Evolutionary conservation across 2,329 filamentous ascomycete genomes (phyloP).

Genomic region (Penicillium sp.): DNA sequence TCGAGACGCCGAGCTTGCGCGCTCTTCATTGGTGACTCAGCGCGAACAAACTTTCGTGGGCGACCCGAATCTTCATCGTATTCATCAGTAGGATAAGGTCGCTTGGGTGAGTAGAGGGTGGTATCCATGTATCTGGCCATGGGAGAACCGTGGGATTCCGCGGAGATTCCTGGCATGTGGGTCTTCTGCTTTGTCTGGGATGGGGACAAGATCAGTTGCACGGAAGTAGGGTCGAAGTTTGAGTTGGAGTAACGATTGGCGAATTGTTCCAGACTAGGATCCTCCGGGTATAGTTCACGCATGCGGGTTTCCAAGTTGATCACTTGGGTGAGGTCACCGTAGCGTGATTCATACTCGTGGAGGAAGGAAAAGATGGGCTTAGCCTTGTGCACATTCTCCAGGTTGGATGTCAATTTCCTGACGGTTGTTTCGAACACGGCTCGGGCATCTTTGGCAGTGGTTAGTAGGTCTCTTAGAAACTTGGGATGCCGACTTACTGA

Average conservation of each 20-base stretch:
- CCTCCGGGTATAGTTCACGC: conserved; percentile 87
- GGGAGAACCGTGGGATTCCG: conserved; percentile 35
- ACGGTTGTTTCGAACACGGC: conserved; percentile 96
- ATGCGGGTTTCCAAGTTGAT: conserved; percentile 88
- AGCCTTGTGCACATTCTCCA: conserved; percentile 69
- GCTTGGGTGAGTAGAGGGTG: conserved; percentile 49
- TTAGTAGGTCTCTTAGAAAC: conserved; percentile 12
- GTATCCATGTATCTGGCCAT: conserved; percentile 36
- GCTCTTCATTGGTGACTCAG: conserved; percentile 90
- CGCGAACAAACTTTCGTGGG: conserved; percentile 81
- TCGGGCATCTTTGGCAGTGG: conserved; percentile 66
- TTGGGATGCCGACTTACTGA: conserved; percentile 61
- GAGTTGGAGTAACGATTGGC: conserved; percentile 69
- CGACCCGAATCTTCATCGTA: conserved; percentile 67
- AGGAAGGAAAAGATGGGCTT: conserved; percentile 88
- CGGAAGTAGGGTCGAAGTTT: conserved; percentile 75
- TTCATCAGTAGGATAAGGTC: conserved; percentile 66
- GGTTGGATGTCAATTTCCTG: conserved; percentile 73
- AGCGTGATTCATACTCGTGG: conserved; percentile 92
- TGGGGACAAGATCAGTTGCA: conserved; percentile 81
- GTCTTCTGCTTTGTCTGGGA: conserved; percentile 70
- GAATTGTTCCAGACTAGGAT: conserved; percentile 74
- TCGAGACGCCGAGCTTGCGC: conserved; percentile 81
- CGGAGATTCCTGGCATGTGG: conserved; percentile 29
- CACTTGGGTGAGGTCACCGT: conserved; percentile 88